These are phyloP conservation scores for Oxytropis ochrocephala DNA, from an alignment of 306 rosid species.

Conservation along the genomic window DNA sequence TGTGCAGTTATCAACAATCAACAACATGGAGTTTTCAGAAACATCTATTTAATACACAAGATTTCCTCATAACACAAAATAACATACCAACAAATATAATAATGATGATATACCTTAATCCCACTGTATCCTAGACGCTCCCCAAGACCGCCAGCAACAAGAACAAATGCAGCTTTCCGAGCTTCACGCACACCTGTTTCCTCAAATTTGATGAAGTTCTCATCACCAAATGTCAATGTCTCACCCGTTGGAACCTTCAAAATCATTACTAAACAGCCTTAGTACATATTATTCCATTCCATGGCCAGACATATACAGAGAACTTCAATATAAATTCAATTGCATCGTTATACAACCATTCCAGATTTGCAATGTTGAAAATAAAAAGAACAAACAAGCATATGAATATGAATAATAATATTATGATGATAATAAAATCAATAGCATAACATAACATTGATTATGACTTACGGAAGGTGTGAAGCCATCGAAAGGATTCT, in stretches of 20 bases:
- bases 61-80: not conserved
- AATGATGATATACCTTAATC: slow-evolving; percentile 53
- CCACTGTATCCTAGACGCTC: slow-evolving; percentile 97
- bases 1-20: not conserved
- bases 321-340: not conserved
- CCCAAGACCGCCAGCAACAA: slow-evolving; percentile 99
- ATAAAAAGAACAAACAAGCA: not conserved
- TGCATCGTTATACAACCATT: not conserved
- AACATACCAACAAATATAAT: not conserved
- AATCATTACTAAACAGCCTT: slow-evolving; percentile 4
- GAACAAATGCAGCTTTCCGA: slow-evolving; percentile 82
- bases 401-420: not conserved
- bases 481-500: slow-evolving; percentile 87
- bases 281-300: not conserved
- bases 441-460: not conserved
- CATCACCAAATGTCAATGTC: slow-evolving; percentile 61
- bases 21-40: not conserved
- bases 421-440: not conserved
- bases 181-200: slow-evolving; percentile 71
- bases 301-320: not conserved
- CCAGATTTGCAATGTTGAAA: not conserved
- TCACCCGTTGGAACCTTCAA: slow-evolving; percentile 91
- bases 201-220: slow-evolving; percentile 65
- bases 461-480: slow-evolving; percentile 74
- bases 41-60: not conserved